Conservation (phyloP, 1,139 yeast genomes). For the Yamadazyma friedrichii region DNA sequence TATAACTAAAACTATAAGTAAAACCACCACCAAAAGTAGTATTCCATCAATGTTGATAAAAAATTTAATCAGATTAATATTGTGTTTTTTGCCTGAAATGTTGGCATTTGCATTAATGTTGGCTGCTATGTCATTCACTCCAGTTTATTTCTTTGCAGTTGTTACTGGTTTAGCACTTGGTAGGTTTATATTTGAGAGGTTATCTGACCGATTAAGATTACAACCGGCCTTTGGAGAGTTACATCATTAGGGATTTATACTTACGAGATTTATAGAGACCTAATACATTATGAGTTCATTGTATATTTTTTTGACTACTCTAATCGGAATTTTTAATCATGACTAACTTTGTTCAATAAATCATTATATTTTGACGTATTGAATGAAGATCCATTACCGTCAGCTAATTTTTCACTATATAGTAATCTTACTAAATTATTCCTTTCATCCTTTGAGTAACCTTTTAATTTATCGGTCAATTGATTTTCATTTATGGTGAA, state of each 20-base stretch:
- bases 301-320: neutral
- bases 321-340: neutral
- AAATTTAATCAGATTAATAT: constrained; percentile 52
- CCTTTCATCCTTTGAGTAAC: constrained; percentile 26
- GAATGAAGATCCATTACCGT: constrained; percentile 39
- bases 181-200: constrained; percentile 63
- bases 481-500: constrained; percentile 44
- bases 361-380: constrained; percentile 41
- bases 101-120: constrained; percentile 72
- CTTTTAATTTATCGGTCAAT: constrained; percentile 25
- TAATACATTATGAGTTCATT: too few relatives aligned
- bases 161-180: constrained; percentile 68
- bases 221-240: constrained; percentile 13
- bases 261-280: too few relatives aligned
- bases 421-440: constrained; percentile 39
- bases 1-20: neutral
- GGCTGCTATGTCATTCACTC: constrained; percentile 70
- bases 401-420: constrained; percentile 46
- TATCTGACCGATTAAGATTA: constrained; percentile 25
- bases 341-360: constrained; percentile 18
- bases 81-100: constrained; percentile 62
- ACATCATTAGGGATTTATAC: constrained; percentile 5
- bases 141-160: constrained; percentile 70
- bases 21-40: neutral
- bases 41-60: constrained; percentile 24